Evolutionary conservation across 257 asterid genomes (phyloP), one percentile per base, ranked within the genome.

Genomic region (Marsdenia floribunda): DNA sequence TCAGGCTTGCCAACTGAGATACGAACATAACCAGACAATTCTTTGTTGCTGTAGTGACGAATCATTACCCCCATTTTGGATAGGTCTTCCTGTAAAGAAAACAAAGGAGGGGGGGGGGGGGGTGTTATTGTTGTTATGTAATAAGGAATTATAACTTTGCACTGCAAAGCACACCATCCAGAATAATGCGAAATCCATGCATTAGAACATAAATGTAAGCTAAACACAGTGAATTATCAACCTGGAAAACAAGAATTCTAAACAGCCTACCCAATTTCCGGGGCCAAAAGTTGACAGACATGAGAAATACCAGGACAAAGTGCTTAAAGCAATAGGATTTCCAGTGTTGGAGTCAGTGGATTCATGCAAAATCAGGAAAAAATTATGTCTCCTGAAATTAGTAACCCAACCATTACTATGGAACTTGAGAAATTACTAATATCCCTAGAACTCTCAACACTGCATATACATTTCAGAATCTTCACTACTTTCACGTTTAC

Each of bases 1-100:
- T 90, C 94, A 3, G 97, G 99, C 86, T 90, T 92, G 47, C 99
- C 99, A 26, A 90, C 98, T 33, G 99, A 92, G 40, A 95, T 90
- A 18, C 98, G 97, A 21, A 95, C 98, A 58, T 84, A 95, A 70
- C 96, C 96, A 6, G 86, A 85, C 82, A 95, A 72, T 76, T 95
- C 99, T 76, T 87, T 95, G 82, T 86, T 92, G 71, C 86, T 86
- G 89, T 95, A 95, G 83, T 95, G 98, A 64, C 97, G 98, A 80
- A 95, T 92, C 98, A 95, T 95, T 71, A 95, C 89, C 0, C 98
- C 98, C 93, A 76, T 89, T 71, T 81, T 86, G 3, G 98, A 88
- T 1, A 92, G 96, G 72, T 95, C 97, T 76, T 95, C 99, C 98
- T 94, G 93, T 61, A 80, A 8, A 42, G 9, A 42, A 42, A 6